Evolutionary conservation across 176 grass and related monocot genomes (phyloP).

Genomic region (Phyllostachys edulis): DNA sequence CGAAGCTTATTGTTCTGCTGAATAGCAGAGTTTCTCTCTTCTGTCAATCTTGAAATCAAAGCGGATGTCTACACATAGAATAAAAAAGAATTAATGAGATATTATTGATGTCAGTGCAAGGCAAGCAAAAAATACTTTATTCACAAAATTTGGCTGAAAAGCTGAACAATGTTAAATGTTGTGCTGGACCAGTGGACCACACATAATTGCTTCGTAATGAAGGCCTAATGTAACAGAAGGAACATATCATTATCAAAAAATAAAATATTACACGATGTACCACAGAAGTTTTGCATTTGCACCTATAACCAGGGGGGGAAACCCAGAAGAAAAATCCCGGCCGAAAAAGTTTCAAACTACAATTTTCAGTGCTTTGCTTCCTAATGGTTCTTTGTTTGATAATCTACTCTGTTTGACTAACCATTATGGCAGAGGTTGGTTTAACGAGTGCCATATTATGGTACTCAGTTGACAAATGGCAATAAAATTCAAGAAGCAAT

Average conservation of each 20-base stretch:
- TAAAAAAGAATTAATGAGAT: constrained; percentile 17
- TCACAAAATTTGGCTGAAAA: not conserved
- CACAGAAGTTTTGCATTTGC: constrained; percentile 7
- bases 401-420: too few relatives aligned
- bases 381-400: too few relatives aligned
- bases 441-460: too few relatives aligned
- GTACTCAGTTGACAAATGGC: too few relatives aligned
- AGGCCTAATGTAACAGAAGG: not conserved
- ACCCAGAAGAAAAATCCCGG: too few relatives aligned
- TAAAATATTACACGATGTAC: not conserved
- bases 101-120: constrained; percentile 18
- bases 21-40: constrained; percentile 73
- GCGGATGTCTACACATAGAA: constrained; percentile 41
- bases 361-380: too few relatives aligned
- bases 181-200: not conserved
- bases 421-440: too few relatives aligned
- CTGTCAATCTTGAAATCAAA: constrained; percentile 66
- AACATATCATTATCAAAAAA: not conserved
- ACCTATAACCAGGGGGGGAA: too few relatives aligned
- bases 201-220: constrained; percentile 14
- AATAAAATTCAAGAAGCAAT: too few relatives aligned
- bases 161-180: not conserved
- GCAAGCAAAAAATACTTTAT: not conserved
- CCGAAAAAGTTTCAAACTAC: too few relatives aligned
- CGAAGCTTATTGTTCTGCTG: constrained; percentile 79